phyloP scores from a whole-genome alignment of 495 filamentous ascomycete genomes.

The Hypoxylon crocopeplum region DNA sequence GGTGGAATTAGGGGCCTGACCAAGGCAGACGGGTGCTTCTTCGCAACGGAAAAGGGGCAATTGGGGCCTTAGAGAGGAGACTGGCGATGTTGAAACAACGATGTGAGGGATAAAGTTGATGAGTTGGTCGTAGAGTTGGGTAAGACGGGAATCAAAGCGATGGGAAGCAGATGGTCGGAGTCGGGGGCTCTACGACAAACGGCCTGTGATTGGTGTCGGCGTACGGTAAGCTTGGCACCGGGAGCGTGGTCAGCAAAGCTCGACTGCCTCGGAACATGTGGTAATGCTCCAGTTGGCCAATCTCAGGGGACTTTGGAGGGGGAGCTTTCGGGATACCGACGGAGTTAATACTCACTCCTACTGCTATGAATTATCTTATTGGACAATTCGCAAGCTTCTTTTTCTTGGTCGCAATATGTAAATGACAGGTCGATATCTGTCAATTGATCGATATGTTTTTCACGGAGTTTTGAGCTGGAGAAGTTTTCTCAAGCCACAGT shows the following conservation, averaged over 20 bases:
- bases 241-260: conserved; percentile 20
- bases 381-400: background rate
- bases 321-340: background rate
- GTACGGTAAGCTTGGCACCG: conserved; percentile 18
- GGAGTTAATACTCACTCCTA: conserved; percentile 3
- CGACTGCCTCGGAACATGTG: conserved; percentile 28
- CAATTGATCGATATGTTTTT: background rate
- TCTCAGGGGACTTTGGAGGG: background rate
- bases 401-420: background rate
- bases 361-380: background rate
- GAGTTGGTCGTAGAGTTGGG: conserved; percentile 1
- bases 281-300: conserved; percentile 2
- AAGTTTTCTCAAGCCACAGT: background rate
- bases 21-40: conserved; percentile 89
- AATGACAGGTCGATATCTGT: background rate
- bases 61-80: conserved; percentile 10
- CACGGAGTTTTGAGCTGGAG: conserved; percentile 6
- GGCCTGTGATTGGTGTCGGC: conserved; percentile 34
- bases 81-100: conserved; percentile 7
- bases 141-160: conserved; percentile 18
- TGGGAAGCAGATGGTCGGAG: conserved; percentile 14
- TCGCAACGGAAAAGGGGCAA: conserved; percentile 58
- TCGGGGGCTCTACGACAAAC: conserved; percentile 10
- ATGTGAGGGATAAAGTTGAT: conserved; percentile 25
- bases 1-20: conserved; percentile 80